Conservation (phyloP, 371 early-diverging fungal species). For the Mortierella sp. region DNA sequence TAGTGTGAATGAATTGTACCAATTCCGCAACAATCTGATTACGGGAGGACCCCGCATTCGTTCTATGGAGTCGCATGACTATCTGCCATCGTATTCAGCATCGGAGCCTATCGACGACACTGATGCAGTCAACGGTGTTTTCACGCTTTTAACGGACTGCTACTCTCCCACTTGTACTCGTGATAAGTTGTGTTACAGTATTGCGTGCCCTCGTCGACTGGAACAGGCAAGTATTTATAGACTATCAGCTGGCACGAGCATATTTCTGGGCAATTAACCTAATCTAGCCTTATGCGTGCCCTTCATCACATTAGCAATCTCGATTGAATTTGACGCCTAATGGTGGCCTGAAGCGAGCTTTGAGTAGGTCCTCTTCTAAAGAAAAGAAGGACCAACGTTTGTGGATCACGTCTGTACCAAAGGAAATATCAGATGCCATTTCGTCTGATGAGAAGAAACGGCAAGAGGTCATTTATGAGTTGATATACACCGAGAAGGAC, state of each 20-base stretch:
- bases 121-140: conserved; percentile 81
- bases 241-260: background rate
- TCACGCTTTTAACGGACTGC: conserved; percentile 88
- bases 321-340: conserved; percentile 57
- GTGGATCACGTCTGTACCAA: conserved; percentile 75
- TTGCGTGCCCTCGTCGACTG: conserved; percentile 83
- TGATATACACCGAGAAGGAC: conserved; percentile 91
- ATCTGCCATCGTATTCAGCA: conserved; percentile 32
- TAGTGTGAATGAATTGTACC: conserved; percentile 81
- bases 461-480: conserved; percentile 93
- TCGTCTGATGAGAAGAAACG: conserved; percentile 83
- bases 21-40: conserved; percentile 68
- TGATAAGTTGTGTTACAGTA: conserved; percentile 87
- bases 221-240: conserved; percentile 60
- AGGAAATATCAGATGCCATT: conserved; percentile 77
- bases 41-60: conserved; percentile 54
- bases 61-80: conserved; percentile 54
- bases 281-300: background rate
- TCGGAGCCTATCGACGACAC: conserved; percentile 28
- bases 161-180: conserved; percentile 92
- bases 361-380: conserved; percentile 55
- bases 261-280: background rate
- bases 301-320: conserved; percentile 43
- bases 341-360: conserved; percentile 41
- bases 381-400: conserved; percentile 63